Evolutionary conservation across 805 yeast species (phyloP).

Genomic region (Debaryomyces castellii): DNA sequence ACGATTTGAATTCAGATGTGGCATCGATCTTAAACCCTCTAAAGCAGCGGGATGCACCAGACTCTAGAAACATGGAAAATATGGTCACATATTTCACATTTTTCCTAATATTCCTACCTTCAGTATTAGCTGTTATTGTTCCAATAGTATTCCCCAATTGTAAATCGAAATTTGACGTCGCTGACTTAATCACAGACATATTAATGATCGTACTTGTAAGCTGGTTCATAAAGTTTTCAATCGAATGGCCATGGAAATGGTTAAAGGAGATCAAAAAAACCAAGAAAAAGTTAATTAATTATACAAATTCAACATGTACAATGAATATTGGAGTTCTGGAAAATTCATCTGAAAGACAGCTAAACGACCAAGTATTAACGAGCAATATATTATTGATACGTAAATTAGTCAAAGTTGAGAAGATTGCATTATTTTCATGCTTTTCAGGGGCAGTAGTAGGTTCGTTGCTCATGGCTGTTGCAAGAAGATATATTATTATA

Average conservation of each 20-base stretch:
- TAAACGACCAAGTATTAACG: constrained; percentile 3
- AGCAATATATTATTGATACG: constrained; percentile 9
- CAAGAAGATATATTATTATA: constrained; percentile 23
- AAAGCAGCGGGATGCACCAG: not conserved
- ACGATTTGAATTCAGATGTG: constrained; percentile 7
- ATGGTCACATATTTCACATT: constrained; percentile 19
- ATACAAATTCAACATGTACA: constrained; percentile 11
- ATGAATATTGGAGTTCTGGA: constrained; percentile 3
- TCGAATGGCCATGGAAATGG: constrained; percentile 48
- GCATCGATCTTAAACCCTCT: constrained; percentile 7
- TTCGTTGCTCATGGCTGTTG: constrained; percentile 24
- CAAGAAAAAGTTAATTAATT: constrained; percentile 13
- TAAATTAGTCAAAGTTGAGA: constrained; percentile 14
- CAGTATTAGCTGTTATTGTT: constrained; percentile 21
- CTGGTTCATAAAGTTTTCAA: constrained; percentile 30
- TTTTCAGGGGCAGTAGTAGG: constrained; percentile 25
- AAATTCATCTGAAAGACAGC: not conserved
- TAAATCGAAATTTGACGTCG: constrained; percentile 16
- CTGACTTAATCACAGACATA: constrained; percentile 28
- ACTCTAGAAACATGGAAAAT: constrained; percentile 12
- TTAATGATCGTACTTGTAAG: constrained; percentile 31
- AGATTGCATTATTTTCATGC: constrained; percentile 23
- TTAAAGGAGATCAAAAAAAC: constrained; percentile 20
- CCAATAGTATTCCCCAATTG: constrained; percentile 17
- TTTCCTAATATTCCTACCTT: constrained; percentile 22